A percentile compares a stretch with the other conserved stretches of the same genome.
phyloP scores from a whole-genome alignment of 169 alveolate genomes.

The Plasmodium ovale region DNA sequence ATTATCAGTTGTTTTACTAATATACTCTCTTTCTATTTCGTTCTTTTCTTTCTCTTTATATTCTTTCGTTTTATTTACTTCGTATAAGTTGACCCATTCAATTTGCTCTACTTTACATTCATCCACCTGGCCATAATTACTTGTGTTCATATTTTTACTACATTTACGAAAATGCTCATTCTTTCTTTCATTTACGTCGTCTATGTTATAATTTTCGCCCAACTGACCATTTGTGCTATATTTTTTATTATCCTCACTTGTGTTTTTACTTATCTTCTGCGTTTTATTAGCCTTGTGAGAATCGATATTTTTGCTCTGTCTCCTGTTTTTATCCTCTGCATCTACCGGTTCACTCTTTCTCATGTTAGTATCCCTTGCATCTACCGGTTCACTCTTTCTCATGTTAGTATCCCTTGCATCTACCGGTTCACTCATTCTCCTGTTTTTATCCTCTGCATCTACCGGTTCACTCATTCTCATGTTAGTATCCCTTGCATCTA shows the following conservation, averaged over 20 bases:
- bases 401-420: not conserved
- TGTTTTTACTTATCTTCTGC: not conserved
- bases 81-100: not conserved
- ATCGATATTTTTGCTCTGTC: not conserved
- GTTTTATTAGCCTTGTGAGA: not conserved
- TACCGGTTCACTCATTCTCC: not conserved
- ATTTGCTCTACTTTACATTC: not conserved
- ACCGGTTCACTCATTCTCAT: not conserved
- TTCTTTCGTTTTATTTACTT: constrained; percentile 4
- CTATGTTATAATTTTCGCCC: not conserved
- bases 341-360: not conserved
- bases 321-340: not conserved
- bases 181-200: not conserved
- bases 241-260: not conserved
- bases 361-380: not conserved
- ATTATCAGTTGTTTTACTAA: not conserved
- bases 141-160: not conserved
- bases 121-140: not conserved
- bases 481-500: not conserved
- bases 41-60: not conserved
- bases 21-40: not conserved
- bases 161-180: not conserved
- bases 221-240: not conserved
- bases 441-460: not conserved
- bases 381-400: not conserved